Conservation (phyloP, 2,329 filamentous ascomycete species). For the Sphaerulina populicola region DNA sequence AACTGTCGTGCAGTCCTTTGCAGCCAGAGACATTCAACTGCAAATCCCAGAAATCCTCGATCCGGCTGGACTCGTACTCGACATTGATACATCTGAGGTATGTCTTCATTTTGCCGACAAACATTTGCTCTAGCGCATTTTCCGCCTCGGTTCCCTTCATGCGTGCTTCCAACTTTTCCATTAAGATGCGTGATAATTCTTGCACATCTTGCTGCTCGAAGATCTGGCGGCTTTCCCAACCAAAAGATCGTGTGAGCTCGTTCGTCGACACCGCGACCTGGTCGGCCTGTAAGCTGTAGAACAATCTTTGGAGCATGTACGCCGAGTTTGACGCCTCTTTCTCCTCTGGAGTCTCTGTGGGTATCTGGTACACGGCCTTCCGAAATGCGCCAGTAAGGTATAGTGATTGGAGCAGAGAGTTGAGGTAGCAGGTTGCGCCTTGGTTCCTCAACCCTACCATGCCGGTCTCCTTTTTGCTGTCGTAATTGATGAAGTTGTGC, state of each 20-base stretch:
- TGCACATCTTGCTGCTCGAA: slow-evolving; percentile 99
- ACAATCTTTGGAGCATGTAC: slow-evolving; percentile 85
- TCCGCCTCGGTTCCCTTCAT: slow-evolving; percentile 96
- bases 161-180: slow-evolving; percentile 92
- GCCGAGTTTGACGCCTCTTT: slow-evolving; percentile 66
- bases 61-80: slow-evolving; percentile 87
- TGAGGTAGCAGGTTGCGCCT: slow-evolving; percentile 59
- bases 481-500: slow-evolving; percentile 90
- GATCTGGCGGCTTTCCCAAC: slow-evolving; percentile 95
- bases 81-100: slow-evolving; percentile 99
- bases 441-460: slow-evolving; percentile 96
- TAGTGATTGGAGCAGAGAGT: slow-evolving; percentile 42
- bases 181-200: slow-evolving; percentile 88
- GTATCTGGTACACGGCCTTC: slow-evolving; percentile 96
- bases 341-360: slow-evolving; percentile 74
- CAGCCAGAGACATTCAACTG: slow-evolving; percentile 94
- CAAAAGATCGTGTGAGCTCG: slow-evolving; percentile 92
- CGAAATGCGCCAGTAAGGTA: slow-evolving; percentile 71
- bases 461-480: slow-evolving; percentile 98
- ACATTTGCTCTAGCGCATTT: slow-evolving; percentile 79
- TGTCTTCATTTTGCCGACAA: slow-evolving; percentile 96
- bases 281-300: slow-evolving; percentile 88
- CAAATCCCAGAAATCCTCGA: slow-evolving; percentile 98
- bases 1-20: slow-evolving; percentile 86
- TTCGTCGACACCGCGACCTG: slow-evolving; percentile 76